Percentiles rank a stretch among this genome's conserved stretches.
Evolutionary conservation across 306 rosid genomes (phyloP).

Genomic region (Sesbania bispinosa): DNA sequence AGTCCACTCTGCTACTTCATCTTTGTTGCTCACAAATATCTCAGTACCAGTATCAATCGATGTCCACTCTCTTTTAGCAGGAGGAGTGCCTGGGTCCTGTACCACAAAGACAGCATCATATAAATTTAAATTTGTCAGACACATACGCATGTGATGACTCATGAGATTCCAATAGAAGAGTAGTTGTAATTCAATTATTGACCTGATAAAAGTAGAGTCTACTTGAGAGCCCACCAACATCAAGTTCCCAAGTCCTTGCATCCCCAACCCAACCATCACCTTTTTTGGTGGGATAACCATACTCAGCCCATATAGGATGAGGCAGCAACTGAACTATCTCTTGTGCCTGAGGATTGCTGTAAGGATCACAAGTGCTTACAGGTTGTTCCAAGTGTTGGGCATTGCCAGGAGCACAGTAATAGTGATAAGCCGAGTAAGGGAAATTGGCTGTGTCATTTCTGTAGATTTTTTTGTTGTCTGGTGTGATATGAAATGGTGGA

Average conservation of each 20-base stretch:
- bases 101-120: too few relatives aligned
- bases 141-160: not conserved
- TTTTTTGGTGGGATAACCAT: constrained; percentile 65
- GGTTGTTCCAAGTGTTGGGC: constrained; percentile 57
- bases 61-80: constrained; percentile 72
- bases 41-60: constrained; percentile 75
- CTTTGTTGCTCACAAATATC: constrained; percentile 59
- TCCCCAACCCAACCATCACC: constrained; percentile 83
- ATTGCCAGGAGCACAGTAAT: constrained; percentile 76
- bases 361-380: constrained; percentile 65
- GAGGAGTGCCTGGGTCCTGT: constrained; percentile 61
- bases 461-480: constrained; percentile 51
- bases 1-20: constrained; percentile 80
- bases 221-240: constrained; percentile 72
- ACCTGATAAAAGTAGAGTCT: constrained; percentile 72
- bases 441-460: constrained; percentile 70
- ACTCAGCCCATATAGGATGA: constrained; percentile 72
- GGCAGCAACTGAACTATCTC: constrained; percentile 79
- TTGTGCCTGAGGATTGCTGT: constrained; percentile 86
- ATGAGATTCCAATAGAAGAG: constrained; percentile 21
- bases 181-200: constrained; percentile 1
- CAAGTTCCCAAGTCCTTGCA: constrained; percentile 78
- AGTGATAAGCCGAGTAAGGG: constrained; percentile 72
- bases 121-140: not conserved
- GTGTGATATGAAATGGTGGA: constrained; percentile 77